These are phyloP conservation scores for Leishmania lainsoni DNA, from an alignment of 208 protist genomes.

Conservation along the genomic window DNA sequence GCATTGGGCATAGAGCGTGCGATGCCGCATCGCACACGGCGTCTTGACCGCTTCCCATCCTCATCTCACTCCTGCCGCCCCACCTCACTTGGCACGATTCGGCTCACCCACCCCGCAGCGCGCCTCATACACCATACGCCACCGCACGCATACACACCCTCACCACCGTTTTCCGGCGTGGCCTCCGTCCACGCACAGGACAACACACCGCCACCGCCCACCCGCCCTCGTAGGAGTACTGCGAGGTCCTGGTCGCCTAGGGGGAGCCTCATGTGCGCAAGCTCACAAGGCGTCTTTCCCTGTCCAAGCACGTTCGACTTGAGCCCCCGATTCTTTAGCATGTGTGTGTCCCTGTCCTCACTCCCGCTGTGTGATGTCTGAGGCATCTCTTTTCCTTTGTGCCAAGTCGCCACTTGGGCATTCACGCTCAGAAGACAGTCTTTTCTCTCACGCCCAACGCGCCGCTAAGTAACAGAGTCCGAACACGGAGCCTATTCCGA, in stretches of 20 bases:
- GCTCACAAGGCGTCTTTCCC: no score
- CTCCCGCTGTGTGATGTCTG: not conserved
- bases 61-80: not conserved
- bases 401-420: not conserved
- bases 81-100: not conserved
- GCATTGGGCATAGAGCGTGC: not conserved
- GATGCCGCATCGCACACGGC: not conserved
- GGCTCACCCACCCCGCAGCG: not conserved
- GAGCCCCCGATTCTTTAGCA: not conserved
- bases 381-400: not conserved
- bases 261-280: no score
- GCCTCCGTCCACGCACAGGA: not conserved
- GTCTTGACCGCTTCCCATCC: not conserved
- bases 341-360: not conserved
- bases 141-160: not conserved
- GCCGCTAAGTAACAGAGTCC: slow-evolving; percentile 38
- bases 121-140: not conserved
- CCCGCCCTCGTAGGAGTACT: not conserved
- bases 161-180: no score
- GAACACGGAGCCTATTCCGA: slow-evolving; percentile 45
- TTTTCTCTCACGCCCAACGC: slow-evolving; percentile 18
- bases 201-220: not conserved
- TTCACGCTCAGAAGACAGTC: not conserved
- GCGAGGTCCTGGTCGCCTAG: no score
- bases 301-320: no score